A percentile compares a stretch with the other conserved stretches of the same genome.
Evolutionary conservation across 345 rosid genomes (phyloP).

Genomic region (Brassica cretica): DNA sequence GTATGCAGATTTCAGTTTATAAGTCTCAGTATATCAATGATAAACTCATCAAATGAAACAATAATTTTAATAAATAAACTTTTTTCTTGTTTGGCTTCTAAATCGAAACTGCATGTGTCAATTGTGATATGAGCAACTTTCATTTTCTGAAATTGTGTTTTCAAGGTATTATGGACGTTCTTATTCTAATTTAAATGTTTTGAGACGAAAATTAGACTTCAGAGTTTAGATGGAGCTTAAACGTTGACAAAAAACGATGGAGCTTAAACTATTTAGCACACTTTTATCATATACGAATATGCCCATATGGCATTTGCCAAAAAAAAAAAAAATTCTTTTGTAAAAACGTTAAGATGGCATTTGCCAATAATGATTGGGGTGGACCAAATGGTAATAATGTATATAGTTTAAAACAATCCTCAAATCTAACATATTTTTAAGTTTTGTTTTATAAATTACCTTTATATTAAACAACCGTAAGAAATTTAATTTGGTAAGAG

Average conservation of each 20-base stretch:
- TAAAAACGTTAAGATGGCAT: background rate
- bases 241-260: too few species aligned
- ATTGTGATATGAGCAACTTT: background rate
- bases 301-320: background rate
- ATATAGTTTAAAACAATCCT: background rate
- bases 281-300: background rate
- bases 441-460: background rate
- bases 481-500: background rate
- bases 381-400: background rate
- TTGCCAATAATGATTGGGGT: background rate
- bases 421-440: background rate
- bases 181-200: background rate
- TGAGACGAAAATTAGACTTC: background rate
- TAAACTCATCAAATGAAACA: background rate
- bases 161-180: background rate
- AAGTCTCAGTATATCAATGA: background rate
- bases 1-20: background rate
- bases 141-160: background rate
- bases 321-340: too few species aligned
- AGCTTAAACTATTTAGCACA: background rate
- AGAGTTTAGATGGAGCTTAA: background rate
- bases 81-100: background rate
- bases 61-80: background rate
- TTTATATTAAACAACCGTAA: background rate
- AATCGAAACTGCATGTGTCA: background rate